Evolutionary conservation across 176 grass and related monocot species (phyloP), one percentile per base, ranked within the genome.

Genomic region (Dactylis glomerata): DNA sequence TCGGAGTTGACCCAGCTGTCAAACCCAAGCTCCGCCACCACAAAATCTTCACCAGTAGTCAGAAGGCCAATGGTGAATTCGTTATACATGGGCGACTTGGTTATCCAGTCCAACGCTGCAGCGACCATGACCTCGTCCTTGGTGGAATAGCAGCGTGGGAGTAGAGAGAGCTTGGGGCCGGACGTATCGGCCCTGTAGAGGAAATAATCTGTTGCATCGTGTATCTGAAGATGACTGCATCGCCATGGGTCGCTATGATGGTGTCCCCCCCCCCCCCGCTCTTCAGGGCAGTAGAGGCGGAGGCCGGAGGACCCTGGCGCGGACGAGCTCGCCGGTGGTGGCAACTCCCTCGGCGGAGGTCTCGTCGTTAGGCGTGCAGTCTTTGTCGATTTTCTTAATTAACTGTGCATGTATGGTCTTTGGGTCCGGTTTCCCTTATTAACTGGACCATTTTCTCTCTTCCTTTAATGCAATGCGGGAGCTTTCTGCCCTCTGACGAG

Each of bases 221-320:
- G 57, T 61, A 61, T 13, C 24, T 27, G 30, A 81, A 31, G 78
- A 82, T 65, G n/a, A 82, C n/a, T 16, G 65, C 68, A n/a, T 70
- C 65, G 47, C 8, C 47, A 8, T 82, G 65, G 26, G 49, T 9
- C 13, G 80, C 65, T 12, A 70, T 3, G 47, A 57, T 46, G 28
- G 1, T 1, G 61, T 61, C 24, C 3, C 0, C 2, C 27, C 11
- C 13, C 20, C 24, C 28, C 4, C 24, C 57, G 24, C 10, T 28
- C 24, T 61, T 61, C 20, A 1, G 3, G 57, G 57, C 57, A 27
- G 57, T 28, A 61, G 3, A 61, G 11, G 57, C 57, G 4, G 26
- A 61, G 57, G 57, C 26, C 12, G 26, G 12, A 61, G 1, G 26
- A 61, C 57, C 24, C 56, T 5, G 24, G 12, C 57, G 24, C 57